Evolutionary conservation across 2,329 filamentous ascomycete genomes (phyloP), one percentile per base, ranked within the genome.

Genomic region (Epichloe typhina): DNA sequence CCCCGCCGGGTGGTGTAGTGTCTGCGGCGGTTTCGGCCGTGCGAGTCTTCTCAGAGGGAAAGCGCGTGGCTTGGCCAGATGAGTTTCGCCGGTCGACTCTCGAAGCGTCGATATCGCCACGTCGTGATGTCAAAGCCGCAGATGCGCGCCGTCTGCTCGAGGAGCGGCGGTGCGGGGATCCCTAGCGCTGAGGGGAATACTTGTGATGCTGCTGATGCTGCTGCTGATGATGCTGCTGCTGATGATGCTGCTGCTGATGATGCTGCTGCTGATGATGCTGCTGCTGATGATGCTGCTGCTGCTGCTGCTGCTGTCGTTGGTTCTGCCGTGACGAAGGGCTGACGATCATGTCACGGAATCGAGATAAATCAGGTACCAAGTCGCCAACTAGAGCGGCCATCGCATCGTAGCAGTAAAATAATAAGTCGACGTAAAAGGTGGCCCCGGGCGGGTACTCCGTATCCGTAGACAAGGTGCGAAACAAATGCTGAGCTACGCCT

Each of bases 331-430:
- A 59, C 47, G 69, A 69, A 43, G 73, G 66, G 51, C 69, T 67
- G 53, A 71, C 68, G 72, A 88, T 84, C 75, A 82, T 85, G 71
- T 75, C 80, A 72, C 81, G 79, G 69, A 84, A 83, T 69, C 81
- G 78, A 61, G 79, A 75, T 59, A 82, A 75, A 70, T 88, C 82
- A 67, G 86, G 78, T 69, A 82, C 80, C 72, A 82, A 82, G 73
- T 91, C 87, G 66, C 77, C 77, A 59, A 82, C 76, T 68, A 82
- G 66, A 68, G 79, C 73, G 63, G 79, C 80, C 80, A 83, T 83
- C 70, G 67, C 74, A 72, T 71, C 60, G 64, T 55, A 53, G 23
- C 50, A 44, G 35, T 51, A 50, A 50, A 42, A 31, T 31, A 31
- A 31, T 31, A 1, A 31, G 26, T 31, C 26, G 48, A 46, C 19